Conservation (phyloP, 768 basidiomycete species). For the Termitomyces sp. region DNA sequence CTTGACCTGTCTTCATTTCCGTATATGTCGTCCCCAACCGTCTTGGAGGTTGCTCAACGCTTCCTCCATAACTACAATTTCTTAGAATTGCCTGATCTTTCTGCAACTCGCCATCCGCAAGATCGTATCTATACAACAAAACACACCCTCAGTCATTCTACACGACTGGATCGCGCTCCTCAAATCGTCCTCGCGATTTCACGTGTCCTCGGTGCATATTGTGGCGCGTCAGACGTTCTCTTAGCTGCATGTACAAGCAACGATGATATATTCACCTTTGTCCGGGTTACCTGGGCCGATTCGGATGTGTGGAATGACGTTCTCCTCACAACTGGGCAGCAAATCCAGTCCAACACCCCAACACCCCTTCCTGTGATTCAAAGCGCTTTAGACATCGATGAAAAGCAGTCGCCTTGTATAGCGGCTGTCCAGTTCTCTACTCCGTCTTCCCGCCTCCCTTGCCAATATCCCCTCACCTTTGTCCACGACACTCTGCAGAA, state of each 20-base stretch:
- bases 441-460: neutral
- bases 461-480: slow-evolving; percentile 13
- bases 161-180: neutral
- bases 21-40: slow-evolving; percentile 1
- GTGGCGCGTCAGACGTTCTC: slow-evolving; percentile 23
- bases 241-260: slow-evolving; percentile 17
- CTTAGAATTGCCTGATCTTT: slow-evolving; percentile 27
- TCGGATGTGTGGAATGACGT: slow-evolving; percentile 19
- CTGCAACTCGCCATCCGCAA: slow-evolving; percentile 19
- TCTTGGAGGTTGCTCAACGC: neutral
- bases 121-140: slow-evolving; percentile 7
- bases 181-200: slow-evolving; percentile 20
- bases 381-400: slow-evolving; percentile 17
- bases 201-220: slow-evolving; percentile 25
- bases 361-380: slow-evolving; percentile 13
- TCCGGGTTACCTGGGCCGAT: slow-evolving; percentile 22
- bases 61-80: slow-evolving; percentile 24
- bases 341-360: slow-evolving; percentile 3
- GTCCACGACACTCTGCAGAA: neutral
- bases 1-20: neutral
- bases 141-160: neutral
- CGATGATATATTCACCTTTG: slow-evolving; percentile 4
- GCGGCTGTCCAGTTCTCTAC: slow-evolving; percentile 18
- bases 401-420: slow-evolving; percentile 23
- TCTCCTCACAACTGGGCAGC: slow-evolving; percentile 3